Evolutionary conservation across 208 protist genomes (phyloP).

Genomic region (Spongospora subterranea): DNA sequence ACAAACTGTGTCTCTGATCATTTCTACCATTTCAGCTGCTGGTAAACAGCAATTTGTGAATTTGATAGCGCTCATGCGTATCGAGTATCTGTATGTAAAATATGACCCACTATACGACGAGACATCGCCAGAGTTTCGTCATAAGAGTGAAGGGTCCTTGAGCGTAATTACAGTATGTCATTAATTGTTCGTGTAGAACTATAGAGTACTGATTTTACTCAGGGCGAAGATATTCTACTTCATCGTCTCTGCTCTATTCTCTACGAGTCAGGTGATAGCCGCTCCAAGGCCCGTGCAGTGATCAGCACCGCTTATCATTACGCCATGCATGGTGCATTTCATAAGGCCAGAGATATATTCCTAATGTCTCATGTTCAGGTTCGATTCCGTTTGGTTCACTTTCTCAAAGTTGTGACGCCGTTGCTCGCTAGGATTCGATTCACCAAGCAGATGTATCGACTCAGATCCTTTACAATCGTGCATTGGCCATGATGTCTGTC

Average conservation of each 20-base stretch:
- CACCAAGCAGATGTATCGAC: constrained; percentile 76
- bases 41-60: constrained; percentile 24
- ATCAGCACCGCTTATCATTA: constrained; percentile 82
- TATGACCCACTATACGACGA: constrained; percentile 9
- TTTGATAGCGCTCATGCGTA: constrained; percentile 70
- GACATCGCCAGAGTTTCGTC: neutral
- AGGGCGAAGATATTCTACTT: neutral
- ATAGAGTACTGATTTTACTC: neutral
- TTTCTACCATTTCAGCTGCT: no score
- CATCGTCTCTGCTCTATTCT: constrained; percentile 68
- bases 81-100: constrained; percentile 82
- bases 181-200: neutral
- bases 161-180: neutral
- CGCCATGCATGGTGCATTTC: constrained; percentile 79
- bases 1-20: no score
- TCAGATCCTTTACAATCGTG: constrained; percentile 87
- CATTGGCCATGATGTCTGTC: constrained; percentile 82
- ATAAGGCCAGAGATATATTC: constrained; percentile 82
- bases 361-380: constrained; percentile 82
- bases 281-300: constrained; percentile 77
- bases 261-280: constrained; percentile 76
- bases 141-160: neutral
- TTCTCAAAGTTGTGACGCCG: no score
- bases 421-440: constrained; percentile 74
- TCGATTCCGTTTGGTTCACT: neutral